phyloP scores from a whole-genome alignment of 768 basidiomycete species.

The Amylocystis lapponica region DNA sequence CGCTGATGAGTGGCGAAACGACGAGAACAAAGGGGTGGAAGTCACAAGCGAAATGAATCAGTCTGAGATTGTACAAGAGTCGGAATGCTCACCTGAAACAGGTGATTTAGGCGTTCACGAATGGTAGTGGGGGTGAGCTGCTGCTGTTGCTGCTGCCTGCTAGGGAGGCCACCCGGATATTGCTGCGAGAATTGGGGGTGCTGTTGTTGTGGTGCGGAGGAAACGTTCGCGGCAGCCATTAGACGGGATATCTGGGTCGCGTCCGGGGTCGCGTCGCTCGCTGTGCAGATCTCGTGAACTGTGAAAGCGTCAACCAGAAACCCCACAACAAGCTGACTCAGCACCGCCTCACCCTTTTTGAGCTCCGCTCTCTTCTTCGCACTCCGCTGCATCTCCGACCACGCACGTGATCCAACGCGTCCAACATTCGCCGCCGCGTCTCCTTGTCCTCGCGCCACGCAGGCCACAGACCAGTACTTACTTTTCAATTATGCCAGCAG shows the following conservation, averaged over 20 bases:
- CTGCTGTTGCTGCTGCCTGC: constrained; percentile 12
- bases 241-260: constrained; percentile 4
- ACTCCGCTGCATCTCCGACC: constrained; percentile 3
- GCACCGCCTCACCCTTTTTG: constrained; percentile 3
- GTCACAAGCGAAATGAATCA: background rate
- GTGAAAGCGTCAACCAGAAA: constrained; percentile 15
- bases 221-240: constrained; percentile 23
- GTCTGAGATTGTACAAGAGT: background rate
- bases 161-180: too few relatives aligned
- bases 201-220: constrained; percentile 17
- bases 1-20: too few relatives aligned
- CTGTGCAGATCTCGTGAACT: constrained; percentile 30
- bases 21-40: too few relatives aligned
- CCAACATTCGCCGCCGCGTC: too few relatives aligned
- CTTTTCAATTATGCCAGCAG: constrained; percentile 55
- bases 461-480: background rate
- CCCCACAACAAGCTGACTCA: constrained; percentile 8
- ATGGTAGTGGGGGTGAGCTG: constrained; percentile 2
- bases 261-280: constrained; percentile 6
- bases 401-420: constrained; percentile 2
- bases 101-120: constrained; percentile 20
- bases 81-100: constrained; percentile 20
- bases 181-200: constrained; percentile 11
- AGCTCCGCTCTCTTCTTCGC: background rate
- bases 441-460: background rate